Percentiles rank a stretch among this genome's conserved stretches.
phyloP scores from a whole-genome alignment of 2,329 filamentous ascomycete species.

The Pseudogymnoascus sp. region DNA sequence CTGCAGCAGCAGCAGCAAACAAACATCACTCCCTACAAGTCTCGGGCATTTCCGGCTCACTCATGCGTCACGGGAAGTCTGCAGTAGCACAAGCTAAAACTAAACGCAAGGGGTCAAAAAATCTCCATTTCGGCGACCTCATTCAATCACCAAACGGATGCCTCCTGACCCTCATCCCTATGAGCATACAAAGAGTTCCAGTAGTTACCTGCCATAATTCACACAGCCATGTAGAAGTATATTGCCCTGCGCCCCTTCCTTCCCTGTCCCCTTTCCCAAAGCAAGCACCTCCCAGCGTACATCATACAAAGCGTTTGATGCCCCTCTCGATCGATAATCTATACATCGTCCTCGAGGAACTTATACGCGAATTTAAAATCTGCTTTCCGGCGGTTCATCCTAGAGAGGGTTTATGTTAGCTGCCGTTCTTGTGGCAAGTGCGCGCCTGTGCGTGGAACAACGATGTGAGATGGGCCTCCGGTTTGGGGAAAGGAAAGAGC shows the following conservation, averaged over 20 bases:
- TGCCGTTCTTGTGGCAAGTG: not conserved
- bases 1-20: not conserved
- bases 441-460: not conserved
- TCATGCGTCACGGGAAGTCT: not conserved
- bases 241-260: not conserved
- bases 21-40: not conserved
- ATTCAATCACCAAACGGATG: not conserved
- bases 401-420: conserved; percentile 33
- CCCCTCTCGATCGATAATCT: conserved; percentile 57
- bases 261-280: not conserved
- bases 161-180: not conserved
- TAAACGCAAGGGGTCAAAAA: conserved; percentile 1
- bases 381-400: conserved; percentile 97
- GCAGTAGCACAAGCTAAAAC: not conserved
- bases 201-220: conserved; percentile 4
- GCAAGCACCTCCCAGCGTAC: not conserved
- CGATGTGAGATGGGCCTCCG: conserved; percentile 2
- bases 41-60: not conserved
- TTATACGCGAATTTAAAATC: conserved; percentile 99
- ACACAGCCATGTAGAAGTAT: conserved; percentile 10
- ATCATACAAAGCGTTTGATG: conserved; percentile 30
- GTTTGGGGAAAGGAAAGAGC: not conserved
- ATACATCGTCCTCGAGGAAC: conserved; percentile 91
- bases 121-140: not conserved
- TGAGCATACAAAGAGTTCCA: conserved; percentile 7